Evolutionary conservation across 169 alveolate genomes (phyloP), one percentile per base, ranked within the genome.

Genomic region (Eimeria praecox): DNA sequence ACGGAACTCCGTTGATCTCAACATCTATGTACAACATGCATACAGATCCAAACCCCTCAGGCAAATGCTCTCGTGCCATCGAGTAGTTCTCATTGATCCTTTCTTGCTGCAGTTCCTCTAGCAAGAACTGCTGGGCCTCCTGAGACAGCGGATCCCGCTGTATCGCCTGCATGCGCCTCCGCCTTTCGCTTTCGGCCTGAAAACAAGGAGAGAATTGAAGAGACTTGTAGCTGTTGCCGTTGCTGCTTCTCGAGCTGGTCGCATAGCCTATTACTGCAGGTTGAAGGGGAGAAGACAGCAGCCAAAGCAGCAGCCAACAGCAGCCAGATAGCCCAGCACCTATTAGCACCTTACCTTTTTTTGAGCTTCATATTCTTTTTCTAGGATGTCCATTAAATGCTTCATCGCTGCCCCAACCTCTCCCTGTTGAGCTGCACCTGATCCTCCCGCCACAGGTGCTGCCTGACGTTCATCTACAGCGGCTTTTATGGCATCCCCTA

Each of bases 21-120:
- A 97, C 97, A 75, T 98, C 98, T 77, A 99, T 97, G 97, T 98
- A 99, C 73, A 99, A 97, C 99, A 99, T 98, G 90, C 96, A 96
- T 20, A 98, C 98, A 38, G 96, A 96, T 22, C 97, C 97, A 73
- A 95, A 95, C 18, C 96, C 91, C 56, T 95, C 97, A n/a, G 97
- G 97, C 85, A 95, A 46, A 66, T 95, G 95, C 90, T 95, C 97
- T 27, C 91, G 90, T 12, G 97, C 97, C 73, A 95, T 62, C n/a
- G 80, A 40, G 73, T 83, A 91, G 42, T 95, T 90, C 24, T 95
- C 97, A 40, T 88, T 82, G 52, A 95, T 92, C 30, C 90, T 78
- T 92, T 90, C 49, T 85, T 75, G 89, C 24, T 59, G 94, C 38
- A 95, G 88, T 52, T 75, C 82, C 92, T 87, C 69, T 90, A 83